phyloP scores from a whole-genome alignment of 108 stramenopile species.

The Cyclotella distinguenda region DNA sequence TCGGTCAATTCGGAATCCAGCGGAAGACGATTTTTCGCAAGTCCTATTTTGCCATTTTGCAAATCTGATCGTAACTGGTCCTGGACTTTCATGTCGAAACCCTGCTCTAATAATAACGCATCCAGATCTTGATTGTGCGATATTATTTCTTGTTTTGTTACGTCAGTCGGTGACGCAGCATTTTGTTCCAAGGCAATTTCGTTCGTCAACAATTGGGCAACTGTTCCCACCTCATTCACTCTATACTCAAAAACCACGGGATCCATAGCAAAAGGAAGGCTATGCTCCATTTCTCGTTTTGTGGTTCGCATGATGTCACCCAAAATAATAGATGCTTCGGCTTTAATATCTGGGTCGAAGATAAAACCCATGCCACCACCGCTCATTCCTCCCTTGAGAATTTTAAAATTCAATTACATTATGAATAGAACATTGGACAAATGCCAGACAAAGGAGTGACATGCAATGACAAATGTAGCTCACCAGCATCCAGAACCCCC shows the following conservation, averaged over 20 bases:
- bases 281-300: slow-evolving; percentile 56
- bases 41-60: slow-evolving; percentile 48
- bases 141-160: not conserved
- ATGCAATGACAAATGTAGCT: too few relatives aligned
- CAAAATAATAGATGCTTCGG: slow-evolving; percentile 35
- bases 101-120: slow-evolving; percentile 41
- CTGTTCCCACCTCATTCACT: slow-evolving; percentile 56
- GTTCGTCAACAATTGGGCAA: slow-evolving; percentile 31
- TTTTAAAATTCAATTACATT: too few relatives aligned
- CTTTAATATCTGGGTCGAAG: slow-evolving; percentile 50
- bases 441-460: too few relatives aligned
- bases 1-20: slow-evolving; percentile 36
- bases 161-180: not conserved
- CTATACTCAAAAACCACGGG: slow-evolving; percentile 58
- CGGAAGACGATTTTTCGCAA: slow-evolving; percentile 57
- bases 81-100: slow-evolving; percentile 49
- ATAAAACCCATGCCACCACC: slow-evolving; percentile 72
- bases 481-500: slow-evolving; percentile 64
- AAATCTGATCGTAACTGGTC: slow-evolving; percentile 42
- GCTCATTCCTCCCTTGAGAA: slow-evolving; percentile 11
- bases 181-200: slow-evolving; percentile 1
- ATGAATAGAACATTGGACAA: too few relatives aligned
- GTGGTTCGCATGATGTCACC: slow-evolving; percentile 56
- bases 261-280: slow-evolving; percentile 65
- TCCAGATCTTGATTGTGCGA: slow-evolving; percentile 21